A percentile compares a stretch with the other conserved stretches of the same genome.
Evolutionary conservation across 371 early-diverging fungal genomes (phyloP).

Genomic region (Mortierella sp.): DNA sequence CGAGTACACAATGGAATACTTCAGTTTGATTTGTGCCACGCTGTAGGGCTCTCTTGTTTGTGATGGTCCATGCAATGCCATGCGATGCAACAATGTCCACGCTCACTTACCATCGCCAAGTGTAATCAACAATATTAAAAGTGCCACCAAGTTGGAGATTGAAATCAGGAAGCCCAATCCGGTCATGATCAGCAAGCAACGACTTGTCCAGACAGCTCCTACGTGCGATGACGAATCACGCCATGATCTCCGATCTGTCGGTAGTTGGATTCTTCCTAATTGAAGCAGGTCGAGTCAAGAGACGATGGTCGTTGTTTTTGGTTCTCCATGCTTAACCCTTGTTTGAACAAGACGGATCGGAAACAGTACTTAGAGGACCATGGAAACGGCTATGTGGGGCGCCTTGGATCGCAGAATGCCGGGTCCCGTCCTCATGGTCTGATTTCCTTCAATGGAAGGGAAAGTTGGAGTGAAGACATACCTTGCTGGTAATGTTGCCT

Average conservation of each 20-base stretch:
- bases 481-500: slow-evolving; percentile 46
- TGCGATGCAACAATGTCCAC: background rate
- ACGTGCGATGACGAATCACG: slow-evolving; percentile 14
- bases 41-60: background rate
- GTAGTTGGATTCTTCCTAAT: slow-evolving; percentile 43
- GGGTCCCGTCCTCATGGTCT: too few species aligned
- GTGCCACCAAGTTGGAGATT: slow-evolving; percentile 21
- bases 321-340: too few species aligned
- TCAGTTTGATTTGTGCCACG: background rate
- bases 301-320: too few species aligned
- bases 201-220: slow-evolving; percentile 14
- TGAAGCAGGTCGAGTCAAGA: too few species aligned
- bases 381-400: too few species aligned
- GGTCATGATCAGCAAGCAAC: slow-evolving; percentile 12
- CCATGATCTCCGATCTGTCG: slow-evolving; percentile 26
- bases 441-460: too few species aligned
- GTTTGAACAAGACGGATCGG: background rate
- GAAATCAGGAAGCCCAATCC: slow-evolving; percentile 32
- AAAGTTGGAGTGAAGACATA: background rate
- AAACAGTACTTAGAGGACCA: too few species aligned
- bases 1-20: background rate
- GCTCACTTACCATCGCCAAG: slow-evolving; percentile 17
- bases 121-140: slow-evolving; percentile 16
- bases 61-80: background rate
- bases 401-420: too few species aligned